Base-by-base conservation (phyloP, 2,329 filamentous ascomycete genomes). In the Aspergillus luchuensis region DNA sequence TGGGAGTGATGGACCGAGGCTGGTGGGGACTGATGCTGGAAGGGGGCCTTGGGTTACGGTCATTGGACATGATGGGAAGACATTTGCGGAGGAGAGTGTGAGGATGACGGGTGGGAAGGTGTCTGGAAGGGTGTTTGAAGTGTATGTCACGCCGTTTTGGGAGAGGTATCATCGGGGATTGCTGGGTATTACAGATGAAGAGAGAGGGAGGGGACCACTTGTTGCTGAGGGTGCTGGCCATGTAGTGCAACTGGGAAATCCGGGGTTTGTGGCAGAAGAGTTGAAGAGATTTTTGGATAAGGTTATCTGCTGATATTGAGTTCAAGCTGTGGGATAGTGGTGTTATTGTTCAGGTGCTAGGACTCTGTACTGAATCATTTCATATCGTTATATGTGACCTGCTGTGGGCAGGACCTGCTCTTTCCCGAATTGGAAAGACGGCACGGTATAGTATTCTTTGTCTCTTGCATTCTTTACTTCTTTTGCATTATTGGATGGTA, bases 231-330 rank as follows among this genome's bases (percentile, higher is more conserved):
- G 77, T 0, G 82, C 81, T 36, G 83, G 83, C 0, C 83, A 86
- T 69, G 85, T 86, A 59, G 79, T 87, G 23, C 85, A 87, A 64
- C 75, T 72, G 38, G 84, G 86, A 61, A 79, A 81, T 28, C 84
- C 85, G 3, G 72, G 60, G 1, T 75, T 82, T 59, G 82, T 84
- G 6, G 76, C 74, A 1, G 19, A 76, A 60, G 43, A 74, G 50
- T 49, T 72, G 8, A 38, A 60, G 54, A 63, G 65, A 15, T 56
- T 73, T 19, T 15, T 72, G 10, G 53, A 57, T 10, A 69, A 66
- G 58, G 55, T 59, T 51, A n/a, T n/a, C n/a, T n/a, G n/a, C n/a
- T n/a, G n/a, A n/a, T n/a, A n/a, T n/a, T n/a, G n/a, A n/a, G n/a
- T n/a, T n/a, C n/a, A n/a, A n/a, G n/a, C n/a, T n/a, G n/a, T n/a